phyloP scores from a whole-genome alignment of 495 filamentous ascomycete species.

The Poronia punctata region DNA sequence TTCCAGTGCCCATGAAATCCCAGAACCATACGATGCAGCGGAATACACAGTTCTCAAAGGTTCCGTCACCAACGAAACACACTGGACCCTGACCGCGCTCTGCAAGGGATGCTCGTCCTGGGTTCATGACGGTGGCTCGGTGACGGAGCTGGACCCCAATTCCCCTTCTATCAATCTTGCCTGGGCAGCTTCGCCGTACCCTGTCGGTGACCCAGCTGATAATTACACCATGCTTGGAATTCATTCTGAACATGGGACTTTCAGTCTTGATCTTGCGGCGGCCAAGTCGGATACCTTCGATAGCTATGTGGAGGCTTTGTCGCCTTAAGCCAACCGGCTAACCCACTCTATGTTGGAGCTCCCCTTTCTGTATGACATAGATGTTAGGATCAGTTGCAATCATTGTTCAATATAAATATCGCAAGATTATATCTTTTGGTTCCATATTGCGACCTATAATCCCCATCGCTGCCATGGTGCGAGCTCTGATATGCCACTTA shows the following conservation, averaged over 20 bases:
- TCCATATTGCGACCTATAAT: no score
- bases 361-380: neutral
- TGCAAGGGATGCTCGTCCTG: conserved; percentile 31
- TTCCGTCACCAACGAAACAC: conserved; percentile 27
- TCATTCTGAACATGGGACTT: conserved; percentile 33
- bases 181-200: conserved; percentile 27
- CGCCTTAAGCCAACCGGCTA: neutral
- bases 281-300: conserved; percentile 34
- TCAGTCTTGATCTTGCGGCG: conserved; percentile 27
- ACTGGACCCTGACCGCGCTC: conserved; percentile 32
- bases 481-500: no score
- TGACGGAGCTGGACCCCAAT: conserved; percentile 26
- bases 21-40: conserved; percentile 19
- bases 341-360: neutral
- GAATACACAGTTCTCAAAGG: conserved; percentile 28
- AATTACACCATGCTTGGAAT: conserved; percentile 31
- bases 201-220: conserved; percentile 28
- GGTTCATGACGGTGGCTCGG: conserved; percentile 16
- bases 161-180: conserved; percentile 32
- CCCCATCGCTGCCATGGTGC: no score
- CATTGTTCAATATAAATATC: no score
- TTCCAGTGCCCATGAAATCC: conserved; percentile 18
- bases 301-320: conserved; percentile 1
- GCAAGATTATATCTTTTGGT: no score
- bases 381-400: no score